Percentiles rank a stretch among this genome's conserved stretches.
These are phyloP conservation scores for Endotrypanum monterogeii DNA, from an alignment of 208 protist genomes.

Conservation along the genomic window DNA sequence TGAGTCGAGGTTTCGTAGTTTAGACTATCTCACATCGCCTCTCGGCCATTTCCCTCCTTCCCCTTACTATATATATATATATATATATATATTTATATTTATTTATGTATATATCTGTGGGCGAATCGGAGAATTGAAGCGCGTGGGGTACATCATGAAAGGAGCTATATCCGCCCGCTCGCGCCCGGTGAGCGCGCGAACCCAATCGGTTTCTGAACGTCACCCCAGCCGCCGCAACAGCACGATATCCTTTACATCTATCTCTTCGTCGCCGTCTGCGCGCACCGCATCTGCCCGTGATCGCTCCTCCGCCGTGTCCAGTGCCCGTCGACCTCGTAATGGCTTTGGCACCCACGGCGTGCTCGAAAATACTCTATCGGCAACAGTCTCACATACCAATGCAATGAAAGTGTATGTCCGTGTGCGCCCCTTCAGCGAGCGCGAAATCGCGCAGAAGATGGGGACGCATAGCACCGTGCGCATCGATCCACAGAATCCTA, in stretches of 20 bases:
- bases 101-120: too few species aligned
- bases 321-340: slow-evolving; percentile 12
- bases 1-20: too few species aligned
- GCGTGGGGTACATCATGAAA: too few species aligned
- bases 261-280: slow-evolving; percentile 7
- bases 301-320: slow-evolving; percentile 2
- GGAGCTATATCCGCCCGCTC: slow-evolving; percentile 17
- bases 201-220: slow-evolving; percentile 15
- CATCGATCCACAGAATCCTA: slow-evolving; percentile 76
- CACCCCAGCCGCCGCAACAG: not conserved
- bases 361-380: not conserved
- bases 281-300: slow-evolving; percentile 24
- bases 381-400: slow-evolving; percentile 40
- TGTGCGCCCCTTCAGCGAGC: slow-evolving; percentile 84
- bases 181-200: not conserved
- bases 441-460: slow-evolving; percentile 53
- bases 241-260: not conserved
- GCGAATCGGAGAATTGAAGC: too few species aligned
- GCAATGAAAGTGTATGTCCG: slow-evolving; percentile 89
- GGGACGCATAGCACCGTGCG: slow-evolving; percentile 63
- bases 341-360: not conserved
- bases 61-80: too few species aligned
- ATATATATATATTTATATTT: too few species aligned
- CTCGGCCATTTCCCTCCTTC: too few species aligned
- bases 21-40: too few species aligned